These are phyloP conservation scores for Leccinum olivaceopallidum DNA, from an alignment of 768 basidiomycete genomes.

Conservation along the genomic window DNA sequence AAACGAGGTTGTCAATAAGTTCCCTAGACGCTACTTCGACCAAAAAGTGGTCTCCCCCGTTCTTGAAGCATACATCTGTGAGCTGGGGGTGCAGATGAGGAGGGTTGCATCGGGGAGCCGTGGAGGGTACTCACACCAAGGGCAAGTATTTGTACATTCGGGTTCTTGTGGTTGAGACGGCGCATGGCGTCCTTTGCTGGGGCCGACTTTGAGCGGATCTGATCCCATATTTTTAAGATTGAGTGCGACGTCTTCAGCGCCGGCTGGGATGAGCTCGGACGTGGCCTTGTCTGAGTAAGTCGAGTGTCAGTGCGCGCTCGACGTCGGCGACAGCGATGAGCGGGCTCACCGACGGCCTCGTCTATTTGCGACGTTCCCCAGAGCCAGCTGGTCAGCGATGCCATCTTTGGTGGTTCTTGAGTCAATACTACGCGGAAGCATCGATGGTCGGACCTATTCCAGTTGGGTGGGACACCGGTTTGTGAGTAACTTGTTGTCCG, in stretches of 20 bases:
- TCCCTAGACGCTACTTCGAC: slow-evolving; percentile 83
- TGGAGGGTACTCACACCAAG: slow-evolving; percentile 59
- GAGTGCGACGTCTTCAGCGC: slow-evolving; percentile 87
- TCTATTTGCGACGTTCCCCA: slow-evolving; percentile 86
- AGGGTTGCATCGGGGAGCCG: background rate
- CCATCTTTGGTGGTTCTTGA: slow-evolving; percentile 40
- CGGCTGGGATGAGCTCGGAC: slow-evolving; percentile 80
- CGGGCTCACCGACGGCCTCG: slow-evolving; percentile 72
- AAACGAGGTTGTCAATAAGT: slow-evolving; percentile 92
- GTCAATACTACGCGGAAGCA: background rate
- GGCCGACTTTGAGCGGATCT: slow-evolving; percentile 89
- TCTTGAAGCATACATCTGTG: slow-evolving; percentile 93
- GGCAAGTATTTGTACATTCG: slow-evolving; percentile 90
- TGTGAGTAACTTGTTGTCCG: too few species aligned
- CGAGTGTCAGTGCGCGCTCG: slow-evolving; percentile 12
- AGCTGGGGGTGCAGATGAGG: slow-evolving; percentile 47
- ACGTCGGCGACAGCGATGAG: background rate
- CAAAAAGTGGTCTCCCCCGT: slow-evolving; percentile 92
- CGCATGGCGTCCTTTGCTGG: slow-evolving; percentile 86
- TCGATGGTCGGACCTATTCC: too few species aligned
- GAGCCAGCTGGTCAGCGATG: slow-evolving; percentile 64
- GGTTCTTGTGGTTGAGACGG: slow-evolving; percentile 90
- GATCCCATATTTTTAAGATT: slow-evolving; percentile 95
- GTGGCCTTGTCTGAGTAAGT: slow-evolving; percentile 85
- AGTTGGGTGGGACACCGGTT: too few species aligned